phyloP scores from a whole-genome alignment of 1,284 basidiomycete genomes.

The Boletellus deceptivus region DNA sequence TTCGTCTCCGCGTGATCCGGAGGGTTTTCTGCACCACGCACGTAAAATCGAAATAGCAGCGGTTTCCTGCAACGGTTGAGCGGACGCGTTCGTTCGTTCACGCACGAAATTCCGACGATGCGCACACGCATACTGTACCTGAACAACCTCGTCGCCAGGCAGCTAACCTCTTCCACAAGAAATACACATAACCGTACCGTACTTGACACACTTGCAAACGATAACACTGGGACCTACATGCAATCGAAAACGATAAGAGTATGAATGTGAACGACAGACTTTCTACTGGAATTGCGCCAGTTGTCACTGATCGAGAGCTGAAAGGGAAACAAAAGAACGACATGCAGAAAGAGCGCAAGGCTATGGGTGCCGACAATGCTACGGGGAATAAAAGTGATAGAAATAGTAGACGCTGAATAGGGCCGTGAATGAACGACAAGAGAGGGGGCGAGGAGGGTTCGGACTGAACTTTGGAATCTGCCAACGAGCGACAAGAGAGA shows the following conservation, averaged over 20 bases:
- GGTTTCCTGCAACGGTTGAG: too few species aligned
- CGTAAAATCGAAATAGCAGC: too few species aligned
- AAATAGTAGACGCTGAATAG: constrained; percentile 2
- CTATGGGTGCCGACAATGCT: constrained; percentile 5
- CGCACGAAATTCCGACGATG: too few species aligned
- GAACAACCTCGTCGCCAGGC: too few species aligned
- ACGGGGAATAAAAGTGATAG: constrained; percentile 6
- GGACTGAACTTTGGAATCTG: constrained; percentile 3
- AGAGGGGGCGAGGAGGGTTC: too few species aligned
- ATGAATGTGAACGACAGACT: constrained; percentile 12
- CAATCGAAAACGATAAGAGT: constrained; percentile 16
- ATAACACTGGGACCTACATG: constrained; percentile 18
- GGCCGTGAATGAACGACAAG: too few species aligned
- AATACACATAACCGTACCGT: constrained; percentile 18
- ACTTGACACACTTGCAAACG: constrained; percentile 3
- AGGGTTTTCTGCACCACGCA: too few species aligned
- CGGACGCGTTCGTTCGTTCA: too few species aligned
- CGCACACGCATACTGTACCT: too few species aligned
- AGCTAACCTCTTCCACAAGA: constrained; percentile 15
- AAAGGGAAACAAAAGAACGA: constrained; percentile 6
- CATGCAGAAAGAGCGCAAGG: constrained; percentile 2
- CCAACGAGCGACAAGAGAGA: neutral
- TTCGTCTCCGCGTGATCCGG: too few species aligned
- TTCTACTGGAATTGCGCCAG: constrained; percentile 8
- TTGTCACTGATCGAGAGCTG: constrained; percentile 1